Evolutionary conservation across 495 filamentous ascomycete species (phyloP).

Genomic region (Penicillium lividum): DNA sequence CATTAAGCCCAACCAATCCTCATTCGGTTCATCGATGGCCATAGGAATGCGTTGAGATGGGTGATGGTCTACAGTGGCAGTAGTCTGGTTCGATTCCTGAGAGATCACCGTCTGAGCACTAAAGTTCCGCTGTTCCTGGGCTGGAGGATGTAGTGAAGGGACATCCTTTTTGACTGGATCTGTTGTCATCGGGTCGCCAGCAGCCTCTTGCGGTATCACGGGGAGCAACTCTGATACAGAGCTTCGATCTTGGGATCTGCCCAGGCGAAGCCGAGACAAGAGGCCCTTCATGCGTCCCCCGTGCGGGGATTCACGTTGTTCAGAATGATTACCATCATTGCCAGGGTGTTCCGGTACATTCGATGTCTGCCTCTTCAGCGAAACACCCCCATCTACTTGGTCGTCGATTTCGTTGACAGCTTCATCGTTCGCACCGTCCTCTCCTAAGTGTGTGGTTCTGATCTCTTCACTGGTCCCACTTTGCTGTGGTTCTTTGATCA

Average conservation of each 20-base stretch:
- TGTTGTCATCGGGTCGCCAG: background rate
- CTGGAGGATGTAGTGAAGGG: background rate
- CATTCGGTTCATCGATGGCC: conserved; percentile 20
- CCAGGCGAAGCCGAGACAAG: conserved; percentile 13
- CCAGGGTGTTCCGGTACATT: background rate
- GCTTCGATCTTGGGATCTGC: conserved; percentile 12
- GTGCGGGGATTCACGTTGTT: background rate
- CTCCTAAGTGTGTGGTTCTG: background rate
- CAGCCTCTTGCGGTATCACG: background rate
- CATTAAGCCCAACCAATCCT: conserved; percentile 15
- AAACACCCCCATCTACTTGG: background rate
- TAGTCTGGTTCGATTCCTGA: conserved; percentile 32
- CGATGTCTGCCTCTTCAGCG: background rate
- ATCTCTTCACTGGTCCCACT: background rate
- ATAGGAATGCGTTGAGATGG: conserved; percentile 25
- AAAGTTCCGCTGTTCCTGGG: conserved; percentile 24
- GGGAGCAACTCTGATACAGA: conserved; percentile 1
- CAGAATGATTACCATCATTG: background rate
- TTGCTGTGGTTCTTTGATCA: conserved; percentile 5
- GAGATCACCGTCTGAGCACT: conserved; percentile 33
- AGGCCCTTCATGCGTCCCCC: conserved; percentile 15
- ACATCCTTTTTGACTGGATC: conserved; percentile 6
- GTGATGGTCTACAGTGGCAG: conserved; percentile 32
- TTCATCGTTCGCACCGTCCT: background rate
- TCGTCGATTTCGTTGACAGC: background rate